Evolutionary conservation across 495 filamentous ascomycete species (phyloP).

Genomic region (Aspergillus cavernicola): DNA sequence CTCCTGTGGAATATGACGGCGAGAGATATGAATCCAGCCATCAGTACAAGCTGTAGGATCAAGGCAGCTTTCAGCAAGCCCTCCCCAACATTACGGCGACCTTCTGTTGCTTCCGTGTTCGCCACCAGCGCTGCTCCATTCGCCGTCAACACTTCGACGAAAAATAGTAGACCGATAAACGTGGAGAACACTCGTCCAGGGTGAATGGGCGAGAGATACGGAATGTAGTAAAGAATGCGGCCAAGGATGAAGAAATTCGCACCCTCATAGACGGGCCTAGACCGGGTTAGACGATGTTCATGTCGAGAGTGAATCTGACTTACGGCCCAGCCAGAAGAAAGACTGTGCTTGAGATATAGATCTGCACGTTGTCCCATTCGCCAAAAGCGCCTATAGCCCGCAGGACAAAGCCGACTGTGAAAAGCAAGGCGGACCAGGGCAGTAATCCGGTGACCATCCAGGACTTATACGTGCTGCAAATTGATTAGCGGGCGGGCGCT

Average conservation of each 20-base stretch:
- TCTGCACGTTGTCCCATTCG: constrained; percentile 50
- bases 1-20: constrained; percentile 57
- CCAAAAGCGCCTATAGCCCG: constrained; percentile 55
- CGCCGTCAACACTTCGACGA: constrained; percentile 65
- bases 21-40: constrained; percentile 57
- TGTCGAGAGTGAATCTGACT: constrained; percentile 18
- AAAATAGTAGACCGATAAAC: constrained; percentile 60
- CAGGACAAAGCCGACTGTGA: constrained; percentile 56
- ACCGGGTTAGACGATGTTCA: neutral
- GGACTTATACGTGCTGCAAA: constrained; percentile 38
- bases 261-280: constrained; percentile 66
- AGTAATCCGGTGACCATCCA: constrained; percentile 53
- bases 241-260: constrained; percentile 75
- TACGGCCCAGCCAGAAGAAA: constrained; percentile 65
- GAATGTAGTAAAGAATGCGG: constrained; percentile 73
- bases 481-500: neutral
- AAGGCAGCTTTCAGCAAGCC: constrained; percentile 62
- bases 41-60: constrained; percentile 62
- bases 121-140: constrained; percentile 62
- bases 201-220: constrained; percentile 72
- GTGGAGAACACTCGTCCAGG: constrained; percentile 72
- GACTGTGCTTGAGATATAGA: constrained; percentile 59
- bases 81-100: constrained; percentile 50
- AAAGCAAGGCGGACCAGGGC: constrained; percentile 48
- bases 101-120: constrained; percentile 40